Percentiles rank a stretch among this genome's conserved stretches.
These are phyloP conservation scores for Urochloa ruziziensis DNA, from an alignment of 176 grass and related monocot species.

Conservation along the genomic window DNA sequence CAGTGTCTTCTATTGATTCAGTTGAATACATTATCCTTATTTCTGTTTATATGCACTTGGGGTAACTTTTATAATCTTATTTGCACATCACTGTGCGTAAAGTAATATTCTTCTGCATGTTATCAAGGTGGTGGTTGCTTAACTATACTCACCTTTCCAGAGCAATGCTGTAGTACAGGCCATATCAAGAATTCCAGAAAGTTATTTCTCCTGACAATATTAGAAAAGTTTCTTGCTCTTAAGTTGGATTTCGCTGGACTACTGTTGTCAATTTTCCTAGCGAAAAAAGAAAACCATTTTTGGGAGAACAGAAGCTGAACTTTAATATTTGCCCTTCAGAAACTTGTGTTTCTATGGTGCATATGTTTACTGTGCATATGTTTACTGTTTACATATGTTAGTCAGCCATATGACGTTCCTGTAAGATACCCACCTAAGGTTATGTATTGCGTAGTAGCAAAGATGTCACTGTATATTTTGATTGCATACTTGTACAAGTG, in stretches of 20 bases:
- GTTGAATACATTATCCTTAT: neutral
- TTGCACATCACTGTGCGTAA: slow-evolving; percentile 2
- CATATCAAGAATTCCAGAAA: neutral
- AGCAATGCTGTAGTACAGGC: neutral
- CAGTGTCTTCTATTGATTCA: neutral
- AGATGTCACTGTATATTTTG: neutral
- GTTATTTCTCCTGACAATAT: too few species aligned
- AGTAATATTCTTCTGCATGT: slow-evolving; percentile 9
- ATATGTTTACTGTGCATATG: too few species aligned
- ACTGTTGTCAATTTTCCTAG: neutral
- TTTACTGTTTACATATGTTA: neutral
- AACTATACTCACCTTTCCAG: slow-evolving; percentile 15
- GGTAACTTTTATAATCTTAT: slow-evolving; percentile 11
- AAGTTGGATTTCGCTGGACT: slow-evolving; percentile 1
- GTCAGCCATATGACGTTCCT: neutral
- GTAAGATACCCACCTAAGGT: neutral
- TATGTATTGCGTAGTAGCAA: too few species aligned
- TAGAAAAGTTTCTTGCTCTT: neutral
- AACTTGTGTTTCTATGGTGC: neutral
- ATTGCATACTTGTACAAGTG: neutral
- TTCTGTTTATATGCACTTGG: slow-evolving; percentile 9
- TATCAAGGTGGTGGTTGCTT: neutral
- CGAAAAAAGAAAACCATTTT: neutral
- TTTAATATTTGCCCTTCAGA: neutral
- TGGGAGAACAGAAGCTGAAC: neutral